A percentile compares a stretch with the other conserved stretches of the same genome.
Evolutionary conservation across 768 basidiomycete genomes (phyloP).

Genomic region (Boletus insuetus): DNA sequence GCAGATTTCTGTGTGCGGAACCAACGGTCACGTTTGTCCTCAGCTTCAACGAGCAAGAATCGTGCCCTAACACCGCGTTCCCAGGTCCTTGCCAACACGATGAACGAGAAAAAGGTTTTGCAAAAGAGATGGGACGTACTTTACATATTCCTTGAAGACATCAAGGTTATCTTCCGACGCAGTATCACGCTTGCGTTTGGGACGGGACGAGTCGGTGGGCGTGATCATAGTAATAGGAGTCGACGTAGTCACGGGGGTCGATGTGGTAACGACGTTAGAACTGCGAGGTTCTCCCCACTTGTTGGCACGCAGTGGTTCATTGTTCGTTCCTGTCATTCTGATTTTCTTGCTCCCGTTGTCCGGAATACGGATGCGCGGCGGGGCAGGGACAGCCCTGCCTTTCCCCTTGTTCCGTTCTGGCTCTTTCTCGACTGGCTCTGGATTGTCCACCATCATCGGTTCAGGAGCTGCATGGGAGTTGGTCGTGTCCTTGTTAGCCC

Average conservation of each 20-base stretch:
- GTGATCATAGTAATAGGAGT: constrained; percentile 15
- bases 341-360: constrained; percentile 9
- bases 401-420: constrained; percentile 6
- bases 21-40: constrained; percentile 29
- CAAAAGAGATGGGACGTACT: constrained; percentile 15
- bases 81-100: constrained; percentile 19
- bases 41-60: constrained; percentile 26
- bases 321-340: constrained; percentile 26
- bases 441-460: constrained; percentile 10
- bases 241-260: constrained; percentile 6
- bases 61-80: constrained; percentile 31
- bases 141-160: constrained; percentile 29
- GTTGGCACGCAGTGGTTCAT: constrained; percentile 12
- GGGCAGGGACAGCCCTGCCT: constrained; percentile 13
- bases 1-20: constrained; percentile 30
- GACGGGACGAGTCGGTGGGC: constrained; percentile 14
- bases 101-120: neutral
- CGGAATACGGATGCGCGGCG: constrained; percentile 27
- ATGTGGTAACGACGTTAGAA: constrained; percentile 1
- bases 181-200: constrained; percentile 27
- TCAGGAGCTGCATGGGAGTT: constrained; percentile 4
- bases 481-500: neutral
- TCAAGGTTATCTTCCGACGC: constrained; percentile 22
- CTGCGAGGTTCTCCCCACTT: constrained; percentile 15
- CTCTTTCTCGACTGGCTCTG: neutral